These are phyloP conservation scores for Coemansia sp. DNA, from an alignment of 192 early-diverging fungal genomes.

Conservation along the genomic window DNA sequence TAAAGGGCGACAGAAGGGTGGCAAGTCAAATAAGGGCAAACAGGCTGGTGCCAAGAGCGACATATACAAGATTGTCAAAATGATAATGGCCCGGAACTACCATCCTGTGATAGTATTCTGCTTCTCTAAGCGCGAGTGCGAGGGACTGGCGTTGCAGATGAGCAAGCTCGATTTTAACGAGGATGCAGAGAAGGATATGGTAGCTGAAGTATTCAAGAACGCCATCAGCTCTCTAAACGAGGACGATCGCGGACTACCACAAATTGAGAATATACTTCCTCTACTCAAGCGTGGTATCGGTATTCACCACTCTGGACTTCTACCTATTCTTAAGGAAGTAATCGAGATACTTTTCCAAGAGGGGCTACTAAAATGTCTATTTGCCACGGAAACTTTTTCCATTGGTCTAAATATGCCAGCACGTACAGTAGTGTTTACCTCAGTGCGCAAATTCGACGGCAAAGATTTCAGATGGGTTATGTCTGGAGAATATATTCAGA, in stretches of 20 bases:
- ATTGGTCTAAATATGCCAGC: conserved; percentile 99
- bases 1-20: conserved; percentile 55
- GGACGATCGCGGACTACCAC: conserved; percentile 87
- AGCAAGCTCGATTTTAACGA: conserved; percentile 91
- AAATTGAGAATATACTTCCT: conserved; percentile 91
- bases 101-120: conserved; percentile 98
- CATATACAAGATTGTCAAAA: conserved; percentile 92
- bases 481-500: conserved; percentile 98
- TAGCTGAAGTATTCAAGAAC: conserved; percentile 80
- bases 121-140: conserved; percentile 93
- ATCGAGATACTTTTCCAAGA: conserved; percentile 98
- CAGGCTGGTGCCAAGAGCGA: conserved; percentile 66
- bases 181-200: conserved; percentile 79
- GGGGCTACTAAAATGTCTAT: conserved; percentile 94
- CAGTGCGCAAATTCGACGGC: conserved; percentile 91
- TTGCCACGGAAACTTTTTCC: conserved; percentile 99
- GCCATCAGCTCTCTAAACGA: conserved; percentile 82
- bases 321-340: conserved; percentile 96
- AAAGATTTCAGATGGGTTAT: conserved; percentile 79
- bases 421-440: conserved; percentile 96
- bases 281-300: conserved; percentile 90
- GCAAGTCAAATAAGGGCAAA: conserved; percentile 57
- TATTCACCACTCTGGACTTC: conserved; percentile 93
- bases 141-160: conserved; percentile 85
- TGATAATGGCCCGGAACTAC: conserved; percentile 93